These are phyloP conservation scores for Eucalyptus viminalis DNA, from an alignment of 345 rosid species.

Conservation along the genomic window DNA sequence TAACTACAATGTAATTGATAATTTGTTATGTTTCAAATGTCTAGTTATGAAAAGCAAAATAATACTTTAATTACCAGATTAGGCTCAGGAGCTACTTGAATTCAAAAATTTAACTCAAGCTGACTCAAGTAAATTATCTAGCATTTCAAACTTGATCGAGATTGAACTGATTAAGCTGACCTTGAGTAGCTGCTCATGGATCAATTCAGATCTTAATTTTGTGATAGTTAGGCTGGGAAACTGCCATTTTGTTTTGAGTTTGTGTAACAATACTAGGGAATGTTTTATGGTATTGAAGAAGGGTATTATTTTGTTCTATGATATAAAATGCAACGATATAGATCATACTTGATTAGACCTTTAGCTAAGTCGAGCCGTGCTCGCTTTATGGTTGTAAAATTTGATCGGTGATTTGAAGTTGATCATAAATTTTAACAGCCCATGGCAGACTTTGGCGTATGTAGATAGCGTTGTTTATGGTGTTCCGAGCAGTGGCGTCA, in stretches of 20 bases:
- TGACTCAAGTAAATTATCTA: background rate
- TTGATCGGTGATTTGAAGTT: background rate
- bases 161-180: background rate
- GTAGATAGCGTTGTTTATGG: slow-evolving; percentile 71
- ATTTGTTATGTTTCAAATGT: background rate
- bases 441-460: slow-evolving; percentile 70
- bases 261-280: background rate
- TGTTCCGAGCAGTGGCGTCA: slow-evolving; percentile 48
- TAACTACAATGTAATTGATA: background rate
- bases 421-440: slow-evolving; percentile 26
- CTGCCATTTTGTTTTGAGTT: background rate
- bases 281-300: background rate
- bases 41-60: background rate
- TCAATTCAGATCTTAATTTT: background rate
- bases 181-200: background rate
- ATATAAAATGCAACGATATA: background rate
- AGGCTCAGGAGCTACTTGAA: background rate
- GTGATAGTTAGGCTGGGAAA: background rate
- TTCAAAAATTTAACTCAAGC: background rate
- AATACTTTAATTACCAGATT: background rate
- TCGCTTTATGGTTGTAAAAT: background rate
- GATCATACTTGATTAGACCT: background rate
- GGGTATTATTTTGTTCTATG: background rate
- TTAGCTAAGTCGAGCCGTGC: background rate
- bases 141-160: background rate